phyloP scores from a whole-genome alignment of 139 green algal genomes.

The Penium margaritaceum region DNA sequence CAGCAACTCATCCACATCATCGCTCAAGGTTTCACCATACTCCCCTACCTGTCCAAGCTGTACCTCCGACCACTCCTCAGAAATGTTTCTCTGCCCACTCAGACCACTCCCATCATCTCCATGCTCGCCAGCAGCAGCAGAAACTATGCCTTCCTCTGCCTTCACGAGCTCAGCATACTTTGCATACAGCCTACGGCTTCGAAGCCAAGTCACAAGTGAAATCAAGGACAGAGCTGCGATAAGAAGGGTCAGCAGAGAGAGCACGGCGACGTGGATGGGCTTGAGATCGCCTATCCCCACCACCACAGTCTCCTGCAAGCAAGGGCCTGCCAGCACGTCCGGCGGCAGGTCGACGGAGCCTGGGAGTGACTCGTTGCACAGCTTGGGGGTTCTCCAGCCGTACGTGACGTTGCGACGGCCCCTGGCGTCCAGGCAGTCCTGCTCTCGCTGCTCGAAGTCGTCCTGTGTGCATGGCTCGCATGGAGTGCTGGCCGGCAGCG shows the following conservation, averaged over 20 bases:
- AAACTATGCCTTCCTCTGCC: neutral
- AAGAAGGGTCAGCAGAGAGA: neutral
- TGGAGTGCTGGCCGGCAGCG: slow-evolving; percentile 8
- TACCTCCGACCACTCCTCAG: too few relatives aligned
- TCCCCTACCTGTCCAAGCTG: too few relatives aligned
- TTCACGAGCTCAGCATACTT: slow-evolving; percentile 17
- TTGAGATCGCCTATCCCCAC: neutral
- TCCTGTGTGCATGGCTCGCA: slow-evolving; percentile 17
- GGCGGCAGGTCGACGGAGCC: slow-evolving; percentile 17
- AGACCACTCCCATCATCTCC: too few relatives aligned
- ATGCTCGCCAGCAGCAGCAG: neutral
- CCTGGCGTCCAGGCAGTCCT: slow-evolving; percentile 3
- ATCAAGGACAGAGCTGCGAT: slow-evolving; percentile 5
- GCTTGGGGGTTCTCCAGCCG: slow-evolving; percentile 12
- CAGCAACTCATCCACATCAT: too few relatives aligned
- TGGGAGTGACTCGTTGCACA: slow-evolving; percentile 14
- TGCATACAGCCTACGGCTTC: slow-evolving; percentile 14
- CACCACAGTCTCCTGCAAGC: slow-evolving; percentile 21
- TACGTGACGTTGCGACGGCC: slow-evolving; percentile 26
- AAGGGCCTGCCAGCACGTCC: slow-evolving; percentile 6
- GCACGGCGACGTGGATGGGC: neutral
- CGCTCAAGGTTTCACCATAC: too few relatives aligned
- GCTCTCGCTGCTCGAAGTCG: slow-evolving; percentile 6
- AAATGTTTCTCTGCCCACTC: too few relatives aligned
- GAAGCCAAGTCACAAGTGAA: slow-evolving; percentile 6